Percentiles rank a stretch among this genome's conserved stretches.
phyloP scores from a whole-genome alignment of 805 yeast species.

The Candida saitoana region DNA sequence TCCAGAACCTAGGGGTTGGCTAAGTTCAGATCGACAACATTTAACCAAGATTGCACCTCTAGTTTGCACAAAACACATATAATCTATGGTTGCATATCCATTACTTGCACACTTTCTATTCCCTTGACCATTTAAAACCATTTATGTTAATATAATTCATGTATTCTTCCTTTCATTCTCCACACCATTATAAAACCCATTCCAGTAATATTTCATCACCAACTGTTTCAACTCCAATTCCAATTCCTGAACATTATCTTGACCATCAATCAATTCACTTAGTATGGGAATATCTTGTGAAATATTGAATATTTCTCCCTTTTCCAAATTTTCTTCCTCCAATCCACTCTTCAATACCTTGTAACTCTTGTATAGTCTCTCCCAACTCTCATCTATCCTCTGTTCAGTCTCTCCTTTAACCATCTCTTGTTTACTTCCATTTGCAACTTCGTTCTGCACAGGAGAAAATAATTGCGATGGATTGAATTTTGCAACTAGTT shows the following conservation, averaged over 20 bases:
- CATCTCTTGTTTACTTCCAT: background rate
- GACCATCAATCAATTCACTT: conserved; percentile 14
- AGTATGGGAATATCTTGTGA: conserved; percentile 14
- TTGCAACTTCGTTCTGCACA: background rate
- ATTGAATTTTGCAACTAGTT: background rate
- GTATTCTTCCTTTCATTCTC: conserved; percentile 3
- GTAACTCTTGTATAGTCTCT: background rate
- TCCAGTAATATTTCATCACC: conserved; percentile 30
- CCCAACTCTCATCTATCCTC: conserved; percentile 2
- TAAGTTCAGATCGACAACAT: too few species aligned
- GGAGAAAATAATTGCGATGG: background rate
- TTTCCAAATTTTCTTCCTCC: conserved; percentile 1
- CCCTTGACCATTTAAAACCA: too few species aligned
- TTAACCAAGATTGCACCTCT: too few species aligned
- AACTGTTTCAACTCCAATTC: conserved; percentile 21
- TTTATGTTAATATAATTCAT: too few species aligned
- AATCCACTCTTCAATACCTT: conserved; percentile 1
- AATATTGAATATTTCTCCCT: conserved; percentile 2
- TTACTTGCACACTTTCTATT: too few species aligned
- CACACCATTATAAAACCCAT: conserved; percentile 28
- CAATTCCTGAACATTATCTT: conserved; percentile 12
- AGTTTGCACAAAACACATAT: too few species aligned
- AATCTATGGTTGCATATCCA: too few species aligned
- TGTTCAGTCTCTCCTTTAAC: background rate
- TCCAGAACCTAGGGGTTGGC: too few species aligned